Percentiles rank a stretch among this genome's conserved stretches.
phyloP scores from a whole-genome alignment of 2,329 filamentous ascomycete species.

The Aspergillus niger region DNA sequence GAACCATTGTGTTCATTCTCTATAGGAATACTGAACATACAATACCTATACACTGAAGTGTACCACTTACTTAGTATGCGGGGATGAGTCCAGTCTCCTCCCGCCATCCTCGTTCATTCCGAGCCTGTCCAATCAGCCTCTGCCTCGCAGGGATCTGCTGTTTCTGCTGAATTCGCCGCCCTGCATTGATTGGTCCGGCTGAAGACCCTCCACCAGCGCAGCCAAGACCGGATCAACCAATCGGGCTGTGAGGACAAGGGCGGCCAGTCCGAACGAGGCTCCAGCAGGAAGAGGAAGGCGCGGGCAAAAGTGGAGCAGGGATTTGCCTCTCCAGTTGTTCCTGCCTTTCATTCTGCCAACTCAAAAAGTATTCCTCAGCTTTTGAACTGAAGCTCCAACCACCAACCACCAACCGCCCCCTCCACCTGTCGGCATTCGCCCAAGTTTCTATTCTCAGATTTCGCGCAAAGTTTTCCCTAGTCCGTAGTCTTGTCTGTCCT shows the following conservation, averaged over 20 bases:
- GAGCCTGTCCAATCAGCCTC: background rate
- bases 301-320: background rate
- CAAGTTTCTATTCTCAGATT: background rate
- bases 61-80: no score
- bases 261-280: background rate
- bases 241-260: background rate
- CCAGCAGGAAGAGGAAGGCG: background rate
- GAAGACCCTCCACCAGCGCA: background rate
- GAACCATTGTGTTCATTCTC: no score
- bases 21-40: no score
- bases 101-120: background rate
- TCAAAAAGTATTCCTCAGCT: background rate
- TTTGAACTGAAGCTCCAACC: background rate
- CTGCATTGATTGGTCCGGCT: background rate
- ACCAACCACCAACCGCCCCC: background rate
- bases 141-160: background rate
- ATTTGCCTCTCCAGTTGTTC: background rate
- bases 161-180: conserved; percentile 3
- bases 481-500: background rate
- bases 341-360: conserved; percentile 1
- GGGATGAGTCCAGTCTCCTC: background rate
- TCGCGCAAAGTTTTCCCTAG: background rate
- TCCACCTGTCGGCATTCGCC: background rate
- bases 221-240: background rate
- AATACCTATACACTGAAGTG: no score